Evolutionary conservation across 805 yeast genomes (phyloP).

Genomic region (Priceomyces carsonii): DNA sequence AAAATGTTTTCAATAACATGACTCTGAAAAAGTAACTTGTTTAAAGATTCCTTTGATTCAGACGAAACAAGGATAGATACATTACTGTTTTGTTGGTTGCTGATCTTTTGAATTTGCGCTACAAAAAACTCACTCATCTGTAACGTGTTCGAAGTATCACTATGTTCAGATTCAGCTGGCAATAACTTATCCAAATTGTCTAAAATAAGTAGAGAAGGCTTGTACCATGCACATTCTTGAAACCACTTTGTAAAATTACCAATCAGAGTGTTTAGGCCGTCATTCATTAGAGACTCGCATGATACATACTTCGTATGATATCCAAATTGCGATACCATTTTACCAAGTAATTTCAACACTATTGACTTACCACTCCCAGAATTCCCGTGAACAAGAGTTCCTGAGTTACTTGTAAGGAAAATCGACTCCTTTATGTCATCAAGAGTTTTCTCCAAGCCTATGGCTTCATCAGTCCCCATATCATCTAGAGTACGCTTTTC

Average conservation of each 20-base stretch:
- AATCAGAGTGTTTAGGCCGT: constrained; percentile 47
- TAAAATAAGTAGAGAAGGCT: constrained; percentile 71
- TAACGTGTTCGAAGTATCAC: constrained; percentile 59
- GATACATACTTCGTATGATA: constrained; percentile 48
- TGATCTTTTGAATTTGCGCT: constrained; percentile 42
- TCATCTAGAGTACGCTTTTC: constrained; percentile 8
- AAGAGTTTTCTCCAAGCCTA: constrained; percentile 58
- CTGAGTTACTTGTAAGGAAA: constrained; percentile 45
- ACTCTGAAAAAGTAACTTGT: constrained; percentile 59
- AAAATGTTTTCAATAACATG: constrained; percentile 69
- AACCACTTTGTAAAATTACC: constrained; percentile 46
- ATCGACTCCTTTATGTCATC: constrained; percentile 40
- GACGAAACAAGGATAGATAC: constrained; percentile 65
- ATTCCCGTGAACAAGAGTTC: constrained; percentile 67
- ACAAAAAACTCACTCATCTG: constrained; percentile 66
- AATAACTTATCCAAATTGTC: constrained; percentile 79
- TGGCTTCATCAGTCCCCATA: constrained; percentile 28
- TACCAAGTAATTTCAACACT: constrained; percentile 44
- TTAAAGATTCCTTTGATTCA: constrained; percentile 62
- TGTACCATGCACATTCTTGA: constrained; percentile 66
- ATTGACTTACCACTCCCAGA: constrained; percentile 83
- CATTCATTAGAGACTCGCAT: constrained; percentile 60
- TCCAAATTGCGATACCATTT: constrained; percentile 40
- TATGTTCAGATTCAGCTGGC: constrained; percentile 61
- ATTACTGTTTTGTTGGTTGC: constrained; percentile 43